phyloP scores from a whole-genome alignment of 139 green algal genomes.

The Tetraselmis striata region DNA sequence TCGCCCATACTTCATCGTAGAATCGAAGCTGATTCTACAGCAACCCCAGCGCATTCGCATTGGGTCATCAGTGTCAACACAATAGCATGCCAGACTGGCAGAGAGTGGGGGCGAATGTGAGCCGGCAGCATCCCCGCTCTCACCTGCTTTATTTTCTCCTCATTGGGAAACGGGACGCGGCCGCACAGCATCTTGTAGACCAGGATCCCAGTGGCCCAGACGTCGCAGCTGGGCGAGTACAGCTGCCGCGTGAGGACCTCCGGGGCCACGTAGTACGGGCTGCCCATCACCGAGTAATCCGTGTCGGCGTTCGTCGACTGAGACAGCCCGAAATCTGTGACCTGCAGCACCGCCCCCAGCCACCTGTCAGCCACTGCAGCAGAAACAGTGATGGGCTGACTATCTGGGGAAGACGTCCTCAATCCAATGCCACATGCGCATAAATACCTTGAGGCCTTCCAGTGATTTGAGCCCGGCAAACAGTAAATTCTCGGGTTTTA shows the following conservation, averaged over 20 bases:
- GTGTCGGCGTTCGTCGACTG: background rate
- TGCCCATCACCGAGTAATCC: slow-evolving; percentile 3
- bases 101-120: background rate
- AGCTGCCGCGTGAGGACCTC: background rate
- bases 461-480: background rate
- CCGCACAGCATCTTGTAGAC: slow-evolving; percentile 11
- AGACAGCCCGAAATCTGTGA: slow-evolving; percentile 10
- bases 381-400: too few relatives aligned
- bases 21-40: background rate
- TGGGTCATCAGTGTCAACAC: too few relatives aligned
- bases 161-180: background rate
- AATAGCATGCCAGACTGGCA: background rate
- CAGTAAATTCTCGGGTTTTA: slow-evolving; percentile 12
- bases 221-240: background rate
- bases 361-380: too few relatives aligned
- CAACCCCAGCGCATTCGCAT: too few relatives aligned
- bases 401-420: too few relatives aligned
- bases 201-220: slow-evolving; percentile 3
- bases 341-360: slow-evolving; percentile 6
- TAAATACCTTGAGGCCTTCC: background rate
- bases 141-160: slow-evolving; percentile 3
- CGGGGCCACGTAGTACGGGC: slow-evolving; percentile 5
- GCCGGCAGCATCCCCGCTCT: too few relatives aligned
- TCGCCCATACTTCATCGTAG: background rate
- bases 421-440: too few relatives aligned